phyloP scores from a whole-genome alignment of 768 basidiomycete species.

The Leucocoprinus birnbaumii region DNA sequence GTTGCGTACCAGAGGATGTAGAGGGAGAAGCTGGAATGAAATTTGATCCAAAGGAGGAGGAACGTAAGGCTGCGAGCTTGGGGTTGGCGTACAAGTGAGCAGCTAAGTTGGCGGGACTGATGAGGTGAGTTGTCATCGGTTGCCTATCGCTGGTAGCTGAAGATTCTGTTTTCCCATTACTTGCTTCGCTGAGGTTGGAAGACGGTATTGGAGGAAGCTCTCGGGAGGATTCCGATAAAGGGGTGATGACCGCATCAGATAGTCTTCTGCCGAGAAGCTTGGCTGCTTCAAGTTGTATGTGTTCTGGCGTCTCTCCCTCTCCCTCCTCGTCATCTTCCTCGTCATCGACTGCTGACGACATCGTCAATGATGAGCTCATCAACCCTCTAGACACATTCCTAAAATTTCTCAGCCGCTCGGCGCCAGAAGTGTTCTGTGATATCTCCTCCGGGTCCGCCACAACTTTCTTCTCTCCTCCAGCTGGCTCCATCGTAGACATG shows the following conservation, averaged over 20 bases:
- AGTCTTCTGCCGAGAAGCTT: slow-evolving; percentile 36
- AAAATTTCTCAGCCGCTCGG: slow-evolving; percentile 2
- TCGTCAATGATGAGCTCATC: slow-evolving; percentile 26
- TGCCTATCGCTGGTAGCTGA: slow-evolving; percentile 1
- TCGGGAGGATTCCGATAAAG: slow-evolving; percentile 17
- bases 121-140: slow-evolving; percentile 25
- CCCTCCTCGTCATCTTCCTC: slow-evolving; percentile 27
- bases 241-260: slow-evolving; percentile 39
- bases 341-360: slow-evolving; percentile 52
- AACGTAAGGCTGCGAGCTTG: slow-evolving; percentile 38
- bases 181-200: neutral
- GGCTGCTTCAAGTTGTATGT: slow-evolving; percentile 26
- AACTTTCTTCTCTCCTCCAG: slow-evolving; percentile 13
- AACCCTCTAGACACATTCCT: neutral
- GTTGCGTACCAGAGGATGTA: slow-evolving; percentile 9
- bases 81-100: slow-evolving; percentile 40
- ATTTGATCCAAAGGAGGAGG: slow-evolving; percentile 12
- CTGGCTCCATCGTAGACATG: slow-evolving; percentile 34
- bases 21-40: neutral
- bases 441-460: neutral
- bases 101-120: slow-evolving; percentile 36
- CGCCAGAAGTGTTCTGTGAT: slow-evolving; percentile 7
- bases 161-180: neutral
- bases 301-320: slow-evolving; percentile 12
- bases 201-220: neutral